Evolutionary conservation across 2,329 filamentous ascomycete species (phyloP).

Genomic region (Eutypa lata): DNA sequence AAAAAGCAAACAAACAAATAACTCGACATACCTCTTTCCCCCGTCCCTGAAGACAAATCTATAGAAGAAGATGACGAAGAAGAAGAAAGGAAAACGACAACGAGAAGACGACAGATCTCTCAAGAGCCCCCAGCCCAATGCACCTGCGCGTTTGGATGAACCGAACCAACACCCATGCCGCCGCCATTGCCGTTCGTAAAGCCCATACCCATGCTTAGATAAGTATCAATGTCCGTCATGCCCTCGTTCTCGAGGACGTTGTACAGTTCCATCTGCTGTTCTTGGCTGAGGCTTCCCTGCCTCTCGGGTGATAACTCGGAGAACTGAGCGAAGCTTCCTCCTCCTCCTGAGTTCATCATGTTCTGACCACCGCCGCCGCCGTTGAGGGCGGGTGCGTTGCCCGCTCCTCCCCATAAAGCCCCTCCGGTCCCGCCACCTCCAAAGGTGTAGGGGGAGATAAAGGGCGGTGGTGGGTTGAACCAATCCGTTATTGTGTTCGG

Average conservation of each 20-base stretch:
- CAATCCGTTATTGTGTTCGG: constrained; percentile 42
- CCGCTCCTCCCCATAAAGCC: constrained; percentile 39
- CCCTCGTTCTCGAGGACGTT: constrained; percentile 70
- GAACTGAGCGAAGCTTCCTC: constrained; percentile 16
- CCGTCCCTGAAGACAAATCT: not conserved
- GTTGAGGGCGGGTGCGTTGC: constrained; percentile 17
- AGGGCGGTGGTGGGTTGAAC: constrained; percentile 51
- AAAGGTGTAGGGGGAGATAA: constrained; percentile 52
- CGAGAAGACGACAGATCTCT: too few species aligned
- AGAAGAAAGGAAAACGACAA: too few species aligned
- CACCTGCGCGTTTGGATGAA: not conserved
- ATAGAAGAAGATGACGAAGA: not conserved
- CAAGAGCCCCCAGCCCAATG: not conserved
- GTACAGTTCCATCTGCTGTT: constrained; percentile 83
- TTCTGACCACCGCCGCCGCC: constrained; percentile 20
- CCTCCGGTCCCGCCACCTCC: constrained; percentile 25
- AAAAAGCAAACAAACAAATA: too few species aligned
- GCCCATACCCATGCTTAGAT: constrained; percentile 44
- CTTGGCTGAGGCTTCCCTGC: constrained; percentile 70
- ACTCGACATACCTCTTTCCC: too few species aligned
- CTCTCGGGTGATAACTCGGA: constrained; percentile 41
- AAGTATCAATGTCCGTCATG: constrained; percentile 58
- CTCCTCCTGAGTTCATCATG: constrained; percentile 9
- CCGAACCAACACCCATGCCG: not conserved
- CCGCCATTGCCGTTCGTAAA: not conserved